phyloP scores from a whole-genome alignment of 2,329 filamentous ascomycete genomes.

The Cucurbitaria berberidis region DNA sequence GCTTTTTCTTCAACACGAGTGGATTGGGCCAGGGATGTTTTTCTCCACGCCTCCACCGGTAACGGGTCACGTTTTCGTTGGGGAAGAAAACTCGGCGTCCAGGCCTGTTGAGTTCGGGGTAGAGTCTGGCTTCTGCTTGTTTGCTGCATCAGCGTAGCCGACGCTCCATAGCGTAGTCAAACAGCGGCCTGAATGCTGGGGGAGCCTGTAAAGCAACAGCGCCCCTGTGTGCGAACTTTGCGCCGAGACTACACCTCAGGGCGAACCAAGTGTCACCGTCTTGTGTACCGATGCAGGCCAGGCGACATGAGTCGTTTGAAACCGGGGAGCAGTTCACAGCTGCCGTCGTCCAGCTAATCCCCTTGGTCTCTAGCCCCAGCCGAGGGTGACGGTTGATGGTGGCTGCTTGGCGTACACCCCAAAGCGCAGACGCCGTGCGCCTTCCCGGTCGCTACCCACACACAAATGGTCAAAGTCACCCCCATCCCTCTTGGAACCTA shows the following conservation, averaged over 20 bases:
- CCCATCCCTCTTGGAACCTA: conserved; percentile 31
- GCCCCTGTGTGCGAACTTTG: conserved; percentile 4
- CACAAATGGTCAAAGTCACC: conserved; percentile 33
- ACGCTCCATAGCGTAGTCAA: conserved; percentile 15
- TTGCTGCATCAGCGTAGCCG: conserved; percentile 21
- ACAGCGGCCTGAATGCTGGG: conserved; percentile 22
- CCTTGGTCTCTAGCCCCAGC: conserved; percentile 6
- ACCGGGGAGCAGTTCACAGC: conserved; percentile 26
- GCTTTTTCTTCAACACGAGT: conserved; percentile 14
- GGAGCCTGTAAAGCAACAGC: conserved; percentile 22
- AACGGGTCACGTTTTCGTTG: conserved; percentile 19
- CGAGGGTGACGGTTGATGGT: conserved; percentile 22
- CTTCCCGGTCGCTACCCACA: conserved; percentile 25
- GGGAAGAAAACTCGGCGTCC: conserved; percentile 25
- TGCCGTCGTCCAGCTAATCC: conserved; percentile 23
- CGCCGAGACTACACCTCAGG: conserved; percentile 5
- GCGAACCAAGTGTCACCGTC: conserved; percentile 15
- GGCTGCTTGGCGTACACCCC: conserved; percentile 27
- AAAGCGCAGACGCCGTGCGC: conserved; percentile 23
- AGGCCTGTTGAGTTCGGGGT: conserved; percentile 15
- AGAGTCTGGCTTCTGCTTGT: conserved; percentile 8
- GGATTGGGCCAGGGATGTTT: conserved; percentile 12
- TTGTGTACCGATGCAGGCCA: conserved; percentile 25
- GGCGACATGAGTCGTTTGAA: conserved; percentile 22
- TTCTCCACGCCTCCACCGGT: conserved; percentile 30